Conservation (phyloP, 176 grass and related monocot genomes). For the Elymus sibiricus region DNA sequence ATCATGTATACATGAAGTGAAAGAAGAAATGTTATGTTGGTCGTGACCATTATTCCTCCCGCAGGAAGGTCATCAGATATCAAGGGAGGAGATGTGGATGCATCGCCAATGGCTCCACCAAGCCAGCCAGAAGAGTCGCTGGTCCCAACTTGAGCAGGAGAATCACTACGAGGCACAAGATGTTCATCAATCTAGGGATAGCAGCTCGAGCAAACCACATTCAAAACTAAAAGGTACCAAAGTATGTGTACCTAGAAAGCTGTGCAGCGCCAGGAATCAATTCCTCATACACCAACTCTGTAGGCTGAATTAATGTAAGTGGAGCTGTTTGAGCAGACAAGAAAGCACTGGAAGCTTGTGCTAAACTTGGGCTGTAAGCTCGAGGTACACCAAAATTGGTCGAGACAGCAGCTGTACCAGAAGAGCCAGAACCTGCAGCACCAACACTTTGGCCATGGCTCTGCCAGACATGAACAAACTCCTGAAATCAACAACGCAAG, state of each 20-base stretch:
- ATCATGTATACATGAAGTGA: neutral
- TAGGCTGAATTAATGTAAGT: constrained; percentile 51
- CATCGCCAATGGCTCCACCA: constrained; percentile 38
- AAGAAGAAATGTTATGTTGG: constrained; percentile 24
- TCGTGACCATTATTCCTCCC: constrained; percentile 29
- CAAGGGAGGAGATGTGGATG: constrained; percentile 40
- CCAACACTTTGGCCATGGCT: constrained; percentile 54
- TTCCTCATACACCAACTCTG: constrained; percentile 54
- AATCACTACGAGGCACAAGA: constrained; percentile 34
- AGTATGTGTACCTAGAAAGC: constrained; percentile 36
- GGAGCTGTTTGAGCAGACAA: constrained; percentile 49
- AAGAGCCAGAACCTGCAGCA: constrained; percentile 41
- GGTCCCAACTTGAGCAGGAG: constrained; percentile 33
- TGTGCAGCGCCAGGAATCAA: constrained; percentile 38
- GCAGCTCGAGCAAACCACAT: neutral
- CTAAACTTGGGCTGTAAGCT: constrained; percentile 57
- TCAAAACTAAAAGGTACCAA: neutral
- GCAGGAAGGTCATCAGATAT: constrained; percentile 42
- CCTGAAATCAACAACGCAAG: constrained; percentile 42
- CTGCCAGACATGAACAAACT: constrained; percentile 74
- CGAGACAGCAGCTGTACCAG: constrained; percentile 36
- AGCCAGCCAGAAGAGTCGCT: constrained; percentile 36
- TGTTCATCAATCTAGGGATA: neutral
- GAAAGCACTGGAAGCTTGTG: constrained; percentile 25
- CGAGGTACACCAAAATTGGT: constrained; percentile 42